Evolutionary conservation across 768 basidiomycete genomes (phyloP).

Genomic region (Phlebiopsis flavidoalba): DNA sequence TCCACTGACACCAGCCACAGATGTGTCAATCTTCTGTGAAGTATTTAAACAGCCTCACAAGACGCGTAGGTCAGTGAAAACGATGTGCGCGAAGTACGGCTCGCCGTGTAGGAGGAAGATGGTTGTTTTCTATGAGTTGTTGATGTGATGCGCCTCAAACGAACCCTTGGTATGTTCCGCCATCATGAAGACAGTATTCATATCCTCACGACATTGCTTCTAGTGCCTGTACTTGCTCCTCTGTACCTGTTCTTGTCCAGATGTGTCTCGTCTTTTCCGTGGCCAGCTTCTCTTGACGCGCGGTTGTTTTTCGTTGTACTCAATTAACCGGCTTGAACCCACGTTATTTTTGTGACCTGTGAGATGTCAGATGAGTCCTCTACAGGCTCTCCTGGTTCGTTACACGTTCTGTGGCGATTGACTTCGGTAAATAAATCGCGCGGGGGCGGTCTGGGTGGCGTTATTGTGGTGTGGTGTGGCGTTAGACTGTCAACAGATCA

Average conservation of each 20-base stretch:
- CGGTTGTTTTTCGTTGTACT: neutral
- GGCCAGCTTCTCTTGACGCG: neutral
- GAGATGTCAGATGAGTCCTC: neutral
- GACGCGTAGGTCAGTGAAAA: constrained; percentile 72
- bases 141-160: neutral
- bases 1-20: constrained; percentile 11
- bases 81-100: constrained; percentile 71
- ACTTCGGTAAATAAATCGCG: neutral
- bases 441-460: no score
- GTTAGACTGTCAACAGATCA: neutral
- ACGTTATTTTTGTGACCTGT: neutral
- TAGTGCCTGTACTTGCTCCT: neutral
- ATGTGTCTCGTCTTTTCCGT: neutral
- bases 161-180: neutral
- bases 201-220: neutral
- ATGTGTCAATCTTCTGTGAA: constrained; percentile 37
- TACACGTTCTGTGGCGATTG: neutral
- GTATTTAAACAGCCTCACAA: constrained; percentile 60
- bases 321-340: neutral
- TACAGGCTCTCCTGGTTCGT: neutral
- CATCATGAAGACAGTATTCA: neutral
- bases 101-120: constrained; percentile 54
- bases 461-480: no score
- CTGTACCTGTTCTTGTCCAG: neutral
- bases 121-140: constrained; percentile 11